Evolutionary conservation across 108 stramenopile genomes (phyloP).

Genomic region (Skeletonema potamos): DNA sequence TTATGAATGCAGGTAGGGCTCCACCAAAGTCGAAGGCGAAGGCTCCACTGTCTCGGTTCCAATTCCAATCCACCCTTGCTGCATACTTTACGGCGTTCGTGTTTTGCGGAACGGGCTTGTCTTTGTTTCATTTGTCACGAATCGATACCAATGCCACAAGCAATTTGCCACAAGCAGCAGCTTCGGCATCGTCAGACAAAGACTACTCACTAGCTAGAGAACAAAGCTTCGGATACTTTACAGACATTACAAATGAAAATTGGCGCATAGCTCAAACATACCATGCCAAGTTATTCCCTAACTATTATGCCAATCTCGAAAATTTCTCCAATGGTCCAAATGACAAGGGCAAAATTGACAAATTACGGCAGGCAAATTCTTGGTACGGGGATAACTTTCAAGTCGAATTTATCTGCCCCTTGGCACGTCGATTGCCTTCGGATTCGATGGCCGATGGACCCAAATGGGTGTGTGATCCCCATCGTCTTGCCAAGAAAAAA

Average conservation of each 20-base stretch:
- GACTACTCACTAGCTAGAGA: constrained; percentile 25
- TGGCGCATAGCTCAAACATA: constrained; percentile 30
- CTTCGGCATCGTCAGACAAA: neutral
- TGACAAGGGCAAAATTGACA: constrained; percentile 11
- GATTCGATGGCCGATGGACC: constrained; percentile 48
- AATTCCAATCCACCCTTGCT: neutral
- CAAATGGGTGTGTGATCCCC: constrained; percentile 56
- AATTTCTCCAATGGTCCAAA: constrained; percentile 28
- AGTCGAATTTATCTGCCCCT: constrained; percentile 52
- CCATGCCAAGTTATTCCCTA: constrained; percentile 24
- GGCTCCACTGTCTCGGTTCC: too few species aligned
- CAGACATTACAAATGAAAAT: constrained; percentile 28
- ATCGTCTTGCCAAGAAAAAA: constrained; percentile 38
- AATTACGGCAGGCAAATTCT: neutral
- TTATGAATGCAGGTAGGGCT: too few species aligned
- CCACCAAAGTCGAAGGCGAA: too few species aligned
- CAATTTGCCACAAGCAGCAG: neutral
- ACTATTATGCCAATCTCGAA: constrained; percentile 10
- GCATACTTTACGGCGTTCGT: neutral
- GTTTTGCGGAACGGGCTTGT: neutral
- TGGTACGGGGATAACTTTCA: constrained; percentile 61
- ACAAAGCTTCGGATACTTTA: constrained; percentile 30
- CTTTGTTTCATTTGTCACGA: neutral
- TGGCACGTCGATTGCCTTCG: constrained; percentile 39
- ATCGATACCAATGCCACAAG: neutral